Base-by-base conservation (phyloP, 2,329 filamentous ascomycete species). In the Zasmidium cellare region DNA sequence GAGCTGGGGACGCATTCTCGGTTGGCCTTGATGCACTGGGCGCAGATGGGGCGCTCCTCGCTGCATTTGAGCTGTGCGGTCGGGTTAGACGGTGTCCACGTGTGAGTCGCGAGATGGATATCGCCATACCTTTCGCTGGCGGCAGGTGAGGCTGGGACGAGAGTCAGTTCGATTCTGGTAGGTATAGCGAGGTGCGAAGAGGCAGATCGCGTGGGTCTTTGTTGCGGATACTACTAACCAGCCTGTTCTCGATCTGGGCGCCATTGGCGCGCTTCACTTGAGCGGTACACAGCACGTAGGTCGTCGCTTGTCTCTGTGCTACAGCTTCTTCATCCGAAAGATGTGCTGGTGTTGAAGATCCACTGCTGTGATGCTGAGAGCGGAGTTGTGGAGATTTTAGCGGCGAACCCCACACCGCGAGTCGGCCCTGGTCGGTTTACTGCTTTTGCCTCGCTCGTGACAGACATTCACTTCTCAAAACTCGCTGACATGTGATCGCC, bases 1-100 rank as follows among this genome's bases (percentile, higher is more conserved):
- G 84, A 83, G 67, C 82, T 84, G 22, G 82, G 82, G 47, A 83
- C 75, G 71, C 85, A 87, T 71, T 84, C 79, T 65, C 85, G 78
- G 49, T 79, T 80, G 3, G 83, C 84, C 71, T 86, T 85, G 67
- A 76, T 76, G 71, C 85, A 87, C 71, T 86, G 84, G 31, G 82
- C 79, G 67, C 85, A 87, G 38, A 80, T 71, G 11, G 84, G 85
- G 62, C 83, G 84, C 69, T 80, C 79, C 71, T 87, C 85, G 66
- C 85, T 83, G 72, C 85, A 87, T 76, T 87, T 87, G 61, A 87
- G 77, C 78, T 87, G 53, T 35, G 38, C 25, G 46, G 44, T 38
- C 58, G 31, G 7, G 45, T 51, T 22, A 50, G 45, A 11, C 51
- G 22, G 23, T 49, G 9, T 41, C 25, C 19, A 41, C 25, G 45